Base-by-base conservation (phyloP, 2,329 filamentous ascomycete genomes). In the Exophiala xenobiotica region DNA sequence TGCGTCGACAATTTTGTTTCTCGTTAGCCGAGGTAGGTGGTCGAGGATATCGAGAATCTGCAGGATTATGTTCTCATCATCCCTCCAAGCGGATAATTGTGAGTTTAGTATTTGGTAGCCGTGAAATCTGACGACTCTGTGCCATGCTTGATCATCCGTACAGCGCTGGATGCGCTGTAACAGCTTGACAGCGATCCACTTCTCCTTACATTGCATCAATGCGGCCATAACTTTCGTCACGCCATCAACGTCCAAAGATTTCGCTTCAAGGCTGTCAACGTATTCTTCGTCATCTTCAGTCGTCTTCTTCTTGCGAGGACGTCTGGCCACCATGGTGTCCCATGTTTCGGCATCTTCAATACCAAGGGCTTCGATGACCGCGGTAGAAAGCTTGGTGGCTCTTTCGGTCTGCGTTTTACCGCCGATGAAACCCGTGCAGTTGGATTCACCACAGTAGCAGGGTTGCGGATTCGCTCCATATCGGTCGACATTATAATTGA, bases 401-500 rank as follows among this genome's bases (percentile, higher is more conserved):
- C 90, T 87, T 69, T 96, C 92, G 2, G 93, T 97, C 71, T 99
- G 93, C 1, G 93, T 97, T 76, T 95, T 96, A 66, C 93, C 93
- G 61, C 93, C 93, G 61, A 99, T 96, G 70, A 90, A 97, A 47
- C 93, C 93, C 16, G 90, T 90, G 71, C 93, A 99, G 66, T 96
- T 97, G 14, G 85, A 78, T 71, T 99, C 93, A 56, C 83, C 91
- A 69, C 93, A 99, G 70, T 97, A 97, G 72, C 93, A 99, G 22
- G 90, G 90, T 70, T 97, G 92, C 37, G 93, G 92, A 63, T 99
- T 90, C 37, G 93, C 91, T 58, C 93, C 93, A 67, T 99, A 99
- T 59, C 93, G 86, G 71, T 99, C 93, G 60, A 99, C 93, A 64
- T 99, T 99, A 81, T 99, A 99, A 75, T 99, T 96, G 78, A 99